Conservation (phyloP, 2,329 filamentous ascomycete species). For the Fusarium siculi region DNA sequence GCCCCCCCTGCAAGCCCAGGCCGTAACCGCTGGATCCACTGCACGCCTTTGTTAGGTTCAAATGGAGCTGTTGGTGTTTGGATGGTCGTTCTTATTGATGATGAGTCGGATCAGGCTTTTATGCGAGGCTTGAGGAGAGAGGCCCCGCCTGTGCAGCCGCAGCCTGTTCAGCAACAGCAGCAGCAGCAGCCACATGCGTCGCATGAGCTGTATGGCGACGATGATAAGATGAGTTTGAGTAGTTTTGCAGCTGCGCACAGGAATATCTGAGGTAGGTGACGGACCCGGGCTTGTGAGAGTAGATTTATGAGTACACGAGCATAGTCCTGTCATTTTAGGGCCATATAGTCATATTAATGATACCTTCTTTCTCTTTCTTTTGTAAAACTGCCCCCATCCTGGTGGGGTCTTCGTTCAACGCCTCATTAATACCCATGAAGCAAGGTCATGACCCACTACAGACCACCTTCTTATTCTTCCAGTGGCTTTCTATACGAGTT, state of each 20-base stretch:
- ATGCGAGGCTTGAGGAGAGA: conserved; percentile 16
- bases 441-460: neutral
- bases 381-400: neutral
- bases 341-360: conserved; percentile 8
- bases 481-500: neutral
- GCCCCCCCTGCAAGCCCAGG: conserved; percentile 51
- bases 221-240: conserved; percentile 36
- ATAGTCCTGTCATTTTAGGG: neutral
- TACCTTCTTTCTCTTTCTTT: neutral
- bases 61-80: conserved; percentile 78
- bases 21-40: conserved; percentile 78
- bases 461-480: neutral
- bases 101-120: conserved; percentile 54
- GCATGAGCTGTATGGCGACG: conserved; percentile 7
- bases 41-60: conserved; percentile 75
- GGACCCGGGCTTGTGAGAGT: neutral
- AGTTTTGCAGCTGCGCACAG: conserved; percentile 37
- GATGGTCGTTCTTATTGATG: conserved; percentile 81
- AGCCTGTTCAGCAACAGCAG: neutral
- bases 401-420: neutral
- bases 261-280: neutral
- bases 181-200: neutral
- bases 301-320: neutral
- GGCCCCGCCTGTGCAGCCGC: conserved; percentile 29
- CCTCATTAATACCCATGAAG: neutral